Percentiles rank a stretch among this genome's conserved stretches.
phyloP scores from a whole-genome alignment of 176 grass and related monocot genomes.

The Luzula sylvatica region DNA sequence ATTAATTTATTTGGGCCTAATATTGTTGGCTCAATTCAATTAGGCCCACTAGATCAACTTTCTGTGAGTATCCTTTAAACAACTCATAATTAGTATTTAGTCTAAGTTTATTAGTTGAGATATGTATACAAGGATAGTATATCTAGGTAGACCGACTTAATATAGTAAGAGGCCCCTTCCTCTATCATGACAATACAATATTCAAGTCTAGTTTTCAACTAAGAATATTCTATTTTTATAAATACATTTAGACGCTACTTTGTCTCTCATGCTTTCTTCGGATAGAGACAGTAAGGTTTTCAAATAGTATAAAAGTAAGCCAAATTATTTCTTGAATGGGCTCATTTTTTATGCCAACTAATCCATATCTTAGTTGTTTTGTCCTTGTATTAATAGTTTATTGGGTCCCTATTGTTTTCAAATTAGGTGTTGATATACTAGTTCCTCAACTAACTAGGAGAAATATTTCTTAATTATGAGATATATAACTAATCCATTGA shows the following conservation, averaged over 20 bases:
- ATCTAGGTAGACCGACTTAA: conserved; percentile 18
- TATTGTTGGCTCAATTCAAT: background rate
- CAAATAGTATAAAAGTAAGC: conserved; percentile 17
- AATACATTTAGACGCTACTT: conserved; percentile 11
- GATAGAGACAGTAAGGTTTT: conserved; percentile 5
- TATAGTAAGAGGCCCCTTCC: conserved; percentile 16
- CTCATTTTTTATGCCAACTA: conserved; percentile 17
- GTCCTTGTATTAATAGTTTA: conserved; percentile 14
- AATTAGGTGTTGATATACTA: conserved; percentile 24
- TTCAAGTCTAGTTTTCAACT: conserved; percentile 1
- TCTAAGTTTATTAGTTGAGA: conserved; percentile 9
- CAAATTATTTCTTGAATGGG: background rate
- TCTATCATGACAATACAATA: conserved; percentile 9
- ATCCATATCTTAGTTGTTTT: conserved; percentile 16
- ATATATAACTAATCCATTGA: conserved; percentile 28
- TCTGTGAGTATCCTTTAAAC: background rate
- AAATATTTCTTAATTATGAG: conserved; percentile 23
- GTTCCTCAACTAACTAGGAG: conserved; percentile 23
- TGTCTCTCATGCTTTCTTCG: conserved; percentile 13
- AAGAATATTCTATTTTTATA: conserved; percentile 13
- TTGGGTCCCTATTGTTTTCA: conserved; percentile 16
- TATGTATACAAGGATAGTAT: background rate
- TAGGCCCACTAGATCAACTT: background rate
- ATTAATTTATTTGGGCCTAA: background rate
- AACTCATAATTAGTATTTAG: conserved; percentile 2